Base-by-base conservation (phyloP, 2,329 filamentous ascomycete genomes). In the Diaporthe sp. region DNA sequence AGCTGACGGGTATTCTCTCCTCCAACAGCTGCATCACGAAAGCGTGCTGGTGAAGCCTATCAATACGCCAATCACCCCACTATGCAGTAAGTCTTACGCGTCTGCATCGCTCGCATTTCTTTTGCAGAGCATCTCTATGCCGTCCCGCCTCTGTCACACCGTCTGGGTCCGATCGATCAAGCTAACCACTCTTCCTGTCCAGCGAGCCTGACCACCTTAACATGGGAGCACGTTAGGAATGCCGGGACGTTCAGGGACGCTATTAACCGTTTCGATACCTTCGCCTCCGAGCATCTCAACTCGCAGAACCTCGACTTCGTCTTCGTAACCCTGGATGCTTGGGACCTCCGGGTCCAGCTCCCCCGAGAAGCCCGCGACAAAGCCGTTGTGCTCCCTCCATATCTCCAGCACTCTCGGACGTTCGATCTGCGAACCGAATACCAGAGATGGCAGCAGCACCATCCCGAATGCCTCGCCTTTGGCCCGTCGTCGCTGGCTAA, bases 141-240 rank as follows among this genome's bases (percentile, higher is more conserved):
- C 60, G 17, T 58, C 67, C 58, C 22, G 64, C 60, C 76, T 68
- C 55, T 73, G 30, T 8, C 40, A 30, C 71, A 67, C 52, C 40
- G 42, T 68, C 35, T 58, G n/a, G n/a, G 54, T 40, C n/a, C 12
- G 19, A 25, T 71, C 72, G 50, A 54, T 58, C 64, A 68, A 47
- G 61, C 72, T 72, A 35, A 75, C 58, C 42, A 42, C 12, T 40
- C 25, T 33, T 33, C 30, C 35, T 25, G 77, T 81, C 78, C 83
- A 98, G 96, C 97, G 83, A 98, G 96, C 87, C 89, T 99, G 84
- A 99, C 97, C 60, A 99, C 97, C 78, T 89, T 99, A 81, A 98
- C 97, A 72, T 99, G 97, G 97, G 97, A 99, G 85, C 96, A 99
- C 87, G 97, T 99, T 83, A 94, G 96, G 83, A 97, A 96, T 85